Evolutionary conservation across 192 early-diverging fungal genomes (phyloP).

Genomic region (Diversispora epigaea): DNA sequence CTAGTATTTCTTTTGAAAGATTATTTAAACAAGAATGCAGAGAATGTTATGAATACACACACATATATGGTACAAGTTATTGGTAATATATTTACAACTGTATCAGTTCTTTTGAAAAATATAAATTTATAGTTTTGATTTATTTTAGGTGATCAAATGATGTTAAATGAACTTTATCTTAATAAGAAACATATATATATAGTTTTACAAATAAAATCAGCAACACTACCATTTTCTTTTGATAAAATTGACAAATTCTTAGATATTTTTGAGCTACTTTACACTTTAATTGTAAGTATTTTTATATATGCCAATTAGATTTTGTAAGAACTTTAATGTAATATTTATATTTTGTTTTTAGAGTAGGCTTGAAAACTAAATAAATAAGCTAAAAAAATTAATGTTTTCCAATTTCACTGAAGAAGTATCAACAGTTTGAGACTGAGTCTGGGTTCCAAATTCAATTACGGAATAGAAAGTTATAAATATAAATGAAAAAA

Average conservation of each 20-base stretch:
- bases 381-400: constrained; percentile 10
- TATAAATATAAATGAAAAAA: constrained; percentile 18
- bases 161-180: not conserved
- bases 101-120: constrained; percentile 2
- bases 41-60: not conserved
- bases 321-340: constrained; percentile 1
- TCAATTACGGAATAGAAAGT: constrained; percentile 6
- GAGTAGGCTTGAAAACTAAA: constrained; percentile 5
- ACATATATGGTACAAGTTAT: constrained; percentile 26
- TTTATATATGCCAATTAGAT: constrained; percentile 13
- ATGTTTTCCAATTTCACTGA: constrained; percentile 9
- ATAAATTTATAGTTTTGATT: not conserved
- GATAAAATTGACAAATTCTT: not conserved
- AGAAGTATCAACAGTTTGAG: not conserved
- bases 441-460: constrained; percentile 13
- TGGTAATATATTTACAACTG: constrained; percentile 21
- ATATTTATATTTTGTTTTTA: constrained; percentile 19
- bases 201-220: constrained; percentile 3
- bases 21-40: constrained; percentile 26
- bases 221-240: not conserved
- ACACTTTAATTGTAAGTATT: constrained; percentile 23
- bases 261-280: constrained; percentile 22
- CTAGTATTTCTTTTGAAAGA: constrained; percentile 14
- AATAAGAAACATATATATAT: not conserved
- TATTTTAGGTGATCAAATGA: constrained; percentile 12